Evolutionary conservation across 306 rosid species (phyloP), one percentile per base, ranked within the genome.

Genomic region (Ziziphus jujuba): DNA sequence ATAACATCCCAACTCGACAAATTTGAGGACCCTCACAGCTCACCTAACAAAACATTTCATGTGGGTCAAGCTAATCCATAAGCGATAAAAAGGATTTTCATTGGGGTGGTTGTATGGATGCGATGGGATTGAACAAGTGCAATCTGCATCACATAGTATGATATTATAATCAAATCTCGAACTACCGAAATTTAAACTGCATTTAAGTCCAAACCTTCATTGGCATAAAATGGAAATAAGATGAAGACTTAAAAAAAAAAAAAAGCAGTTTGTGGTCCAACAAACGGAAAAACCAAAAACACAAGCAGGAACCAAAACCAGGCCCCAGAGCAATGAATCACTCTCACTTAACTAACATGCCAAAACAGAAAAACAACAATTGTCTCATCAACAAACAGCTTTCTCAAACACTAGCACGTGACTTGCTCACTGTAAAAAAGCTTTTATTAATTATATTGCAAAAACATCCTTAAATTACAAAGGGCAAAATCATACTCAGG

Each of bases 381-480:
- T 36, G 65, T 60, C 65, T 60, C 8, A 38, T 38, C 47, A 2
- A 60, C 19, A 60, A 49, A 60, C 25, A 35, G 65, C 49, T 60
- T 60, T 35, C 49, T 38, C 21, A 19, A 21, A 44, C 48, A 60
- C 49, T n/a, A n/a, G n/a, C 19, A 36, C 33, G 35, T 4, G 14
- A 60, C 20, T 9, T 60, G 4, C 25, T 16, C 16, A 1, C 9
- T 1, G 54, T 15, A 49, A 48, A 49, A 19, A 49, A 15, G n/a
- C n/a, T n/a, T n/a, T n/a, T n/a, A n/a, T n/a, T n/a, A n/a, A n/a
- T n/a, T n/a, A n/a, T n/a, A n/a, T n/a, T n/a, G n/a, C n/a, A n/a
- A n/a, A n/a, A n/a, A n/a, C n/a, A n/a, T n/a, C n/a, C n/a, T n/a
- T n/a, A n/a, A n/a, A n/a, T n/a, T n/a, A n/a, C n/a, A n/a, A n/a